These are phyloP conservation scores for Phragmites australis DNA, from an alignment of 176 grass and related monocot species.

Conservation along the genomic window DNA sequence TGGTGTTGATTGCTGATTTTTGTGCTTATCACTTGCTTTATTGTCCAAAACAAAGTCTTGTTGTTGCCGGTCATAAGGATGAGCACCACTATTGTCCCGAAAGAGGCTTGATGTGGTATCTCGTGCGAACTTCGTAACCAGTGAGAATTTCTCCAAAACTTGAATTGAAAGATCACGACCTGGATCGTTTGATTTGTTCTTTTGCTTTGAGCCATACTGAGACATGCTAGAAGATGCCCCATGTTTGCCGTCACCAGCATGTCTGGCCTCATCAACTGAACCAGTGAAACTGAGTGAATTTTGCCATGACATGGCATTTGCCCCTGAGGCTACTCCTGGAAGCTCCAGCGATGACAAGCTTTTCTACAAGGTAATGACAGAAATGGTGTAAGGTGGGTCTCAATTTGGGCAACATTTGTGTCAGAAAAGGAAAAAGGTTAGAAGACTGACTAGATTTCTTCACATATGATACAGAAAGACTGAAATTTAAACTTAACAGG, in stretches of 20 bases:
- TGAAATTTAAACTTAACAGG: slow-evolving; percentile 1
- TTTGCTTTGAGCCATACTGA: slow-evolving; percentile 64
- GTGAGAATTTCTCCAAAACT: slow-evolving; percentile 94
- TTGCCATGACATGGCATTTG: slow-evolving; percentile 61
- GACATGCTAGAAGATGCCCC: slow-evolving; percentile 49
- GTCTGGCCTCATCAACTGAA: slow-evolving; percentile 50
- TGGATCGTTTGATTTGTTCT: slow-evolving; percentile 68
- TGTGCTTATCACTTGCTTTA: slow-evolving; percentile 44
- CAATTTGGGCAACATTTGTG: slow-evolving; percentile 12
- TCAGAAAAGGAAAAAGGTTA: background rate
- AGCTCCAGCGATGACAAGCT: slow-evolving; percentile 95
- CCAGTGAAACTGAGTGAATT: slow-evolving; percentile 59
- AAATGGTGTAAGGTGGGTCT: slow-evolving; percentile 20
- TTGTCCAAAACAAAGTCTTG: slow-evolving; percentile 47
- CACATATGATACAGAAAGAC: background rate
- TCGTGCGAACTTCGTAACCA: slow-evolving; percentile 93
- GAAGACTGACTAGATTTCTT: background rate
- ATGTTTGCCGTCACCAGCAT: slow-evolving; percentile 43
- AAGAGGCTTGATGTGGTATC: slow-evolving; percentile 91
- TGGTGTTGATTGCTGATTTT: slow-evolving; percentile 49
- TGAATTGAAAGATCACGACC: slow-evolving; percentile 83
- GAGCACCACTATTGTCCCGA: slow-evolving; percentile 56
- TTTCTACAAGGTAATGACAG: slow-evolving; percentile 61
- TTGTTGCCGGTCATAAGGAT: slow-evolving; percentile 59
- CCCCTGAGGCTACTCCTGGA: slow-evolving; percentile 69